These are phyloP conservation scores for Trichoderma simmonsii DNA, from an alignment of 2,329 filamentous ascomycete genomes.

Conservation along the genomic window DNA sequence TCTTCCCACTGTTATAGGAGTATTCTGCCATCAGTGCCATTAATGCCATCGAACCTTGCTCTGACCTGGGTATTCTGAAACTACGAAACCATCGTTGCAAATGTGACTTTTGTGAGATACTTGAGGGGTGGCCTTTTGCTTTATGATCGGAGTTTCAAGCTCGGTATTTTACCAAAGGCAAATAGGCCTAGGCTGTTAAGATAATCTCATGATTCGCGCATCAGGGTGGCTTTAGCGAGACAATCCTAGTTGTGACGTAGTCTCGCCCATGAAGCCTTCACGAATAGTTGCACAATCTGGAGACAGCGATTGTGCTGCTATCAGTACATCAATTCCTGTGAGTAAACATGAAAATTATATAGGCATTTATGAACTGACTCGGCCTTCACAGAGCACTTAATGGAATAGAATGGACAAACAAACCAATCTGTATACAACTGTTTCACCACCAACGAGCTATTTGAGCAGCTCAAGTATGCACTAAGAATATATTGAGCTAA, in stretches of 20 bases:
- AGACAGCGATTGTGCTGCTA: neutral
- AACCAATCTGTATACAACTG: too few species aligned
- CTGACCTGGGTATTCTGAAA: neutral
- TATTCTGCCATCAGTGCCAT: neutral
- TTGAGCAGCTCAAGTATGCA: too few species aligned
- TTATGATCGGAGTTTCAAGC: neutral
- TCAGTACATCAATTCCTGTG: too few species aligned
- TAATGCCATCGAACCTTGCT: neutral
- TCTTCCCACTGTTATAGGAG: neutral
- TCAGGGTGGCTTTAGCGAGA: neutral
- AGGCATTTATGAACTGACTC: too few species aligned
- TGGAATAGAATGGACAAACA: too few species aligned
- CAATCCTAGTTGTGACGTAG: accelerated
- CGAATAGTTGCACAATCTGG: neutral
- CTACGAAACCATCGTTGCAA: neutral
- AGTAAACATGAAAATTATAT: too few species aligned
- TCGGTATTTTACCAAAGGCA: neutral
- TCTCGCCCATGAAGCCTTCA: neutral
- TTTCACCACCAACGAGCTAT: too few species aligned
- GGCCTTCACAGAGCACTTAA: too few species aligned
- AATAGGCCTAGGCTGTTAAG: neutral
- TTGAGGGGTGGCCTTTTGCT: neutral
- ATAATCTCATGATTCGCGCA: neutral
- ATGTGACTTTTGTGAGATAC: neutral
- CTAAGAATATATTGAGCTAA: too few species aligned